Evolutionary conservation across 2,329 filamentous ascomycete genomes (phyloP).

Genomic region (Colletotrichum sansevieriae): DNA sequence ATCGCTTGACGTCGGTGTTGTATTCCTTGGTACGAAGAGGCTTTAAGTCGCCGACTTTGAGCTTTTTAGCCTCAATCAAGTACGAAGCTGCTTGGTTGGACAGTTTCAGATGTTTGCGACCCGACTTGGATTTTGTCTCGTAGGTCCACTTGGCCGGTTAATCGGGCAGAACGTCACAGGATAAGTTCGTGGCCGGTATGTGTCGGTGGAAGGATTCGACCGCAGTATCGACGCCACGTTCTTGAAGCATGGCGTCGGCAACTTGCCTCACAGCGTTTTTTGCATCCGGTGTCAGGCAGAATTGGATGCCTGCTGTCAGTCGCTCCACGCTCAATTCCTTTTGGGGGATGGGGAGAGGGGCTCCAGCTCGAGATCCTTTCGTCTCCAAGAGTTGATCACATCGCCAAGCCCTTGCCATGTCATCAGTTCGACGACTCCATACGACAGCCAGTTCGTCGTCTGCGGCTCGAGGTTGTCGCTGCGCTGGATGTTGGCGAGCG

Average conservation of each 20-base stretch:
- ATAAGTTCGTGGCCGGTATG: constrained; percentile 49
- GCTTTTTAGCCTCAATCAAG: constrained; percentile 13
- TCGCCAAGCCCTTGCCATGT: no score
- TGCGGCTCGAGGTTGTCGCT: no score
- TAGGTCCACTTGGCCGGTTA: constrained; percentile 65
- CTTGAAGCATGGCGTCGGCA: constrained; percentile 50
- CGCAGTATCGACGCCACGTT: constrained; percentile 47
- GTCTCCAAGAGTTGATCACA: constrained; percentile 51
- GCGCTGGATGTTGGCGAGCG: no score
- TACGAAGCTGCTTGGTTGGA: constrained; percentile 21
- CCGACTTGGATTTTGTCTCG: constrained; percentile 44
- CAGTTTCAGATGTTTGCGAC: constrained; percentile 15
- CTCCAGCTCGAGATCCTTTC: constrained; percentile 74
- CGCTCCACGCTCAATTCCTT: constrained; percentile 50
- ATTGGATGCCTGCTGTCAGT: constrained; percentile 52
- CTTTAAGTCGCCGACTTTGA: constrained; percentile 53
- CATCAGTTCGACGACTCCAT: no score
- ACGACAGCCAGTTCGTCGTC: no score
- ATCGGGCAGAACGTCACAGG: constrained; percentile 47
- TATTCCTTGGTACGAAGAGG: constrained; percentile 8
- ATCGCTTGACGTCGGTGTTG: constrained; percentile 50
- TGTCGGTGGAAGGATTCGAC: constrained; percentile 55
- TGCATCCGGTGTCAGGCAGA: constrained; percentile 50
- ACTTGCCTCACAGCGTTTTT: constrained; percentile 49
- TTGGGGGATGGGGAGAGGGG: constrained; percentile 57